Conservation (phyloP, 2,329 filamentous ascomycete genomes). For the Ascochyta clinopodiicola region DNA sequence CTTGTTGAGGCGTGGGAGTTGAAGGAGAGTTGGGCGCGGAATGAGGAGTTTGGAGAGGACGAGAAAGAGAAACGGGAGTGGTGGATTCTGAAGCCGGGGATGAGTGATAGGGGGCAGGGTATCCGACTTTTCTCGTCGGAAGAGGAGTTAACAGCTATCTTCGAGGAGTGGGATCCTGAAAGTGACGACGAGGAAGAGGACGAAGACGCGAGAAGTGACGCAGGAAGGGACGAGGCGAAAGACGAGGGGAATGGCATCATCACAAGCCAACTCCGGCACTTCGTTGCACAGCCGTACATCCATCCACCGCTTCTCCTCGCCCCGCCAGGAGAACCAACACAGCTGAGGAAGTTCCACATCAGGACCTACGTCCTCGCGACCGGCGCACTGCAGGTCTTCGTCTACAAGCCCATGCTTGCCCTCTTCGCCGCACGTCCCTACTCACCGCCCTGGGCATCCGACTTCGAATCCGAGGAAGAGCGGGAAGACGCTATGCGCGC, state of each 20-base stretch:
- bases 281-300: constrained; percentile 95
- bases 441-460: constrained; percentile 61
- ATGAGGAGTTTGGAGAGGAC: constrained; percentile 57
- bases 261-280: constrained; percentile 91
- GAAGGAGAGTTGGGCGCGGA: constrained; percentile 75
- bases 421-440: constrained; percentile 85
- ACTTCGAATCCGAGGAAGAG: constrained; percentile 20
- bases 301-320: constrained; percentile 80
- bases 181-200: constrained; percentile 68
- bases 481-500: constrained; percentile 63
- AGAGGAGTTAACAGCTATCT: constrained; percentile 82
- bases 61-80: constrained; percentile 66
- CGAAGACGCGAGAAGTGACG: constrained; percentile 45
- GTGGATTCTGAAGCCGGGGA: constrained; percentile 98
- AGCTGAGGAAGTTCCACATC: constrained; percentile 87
- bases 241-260: constrained; percentile 65
- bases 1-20: constrained; percentile 90
- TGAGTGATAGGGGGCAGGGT: constrained; percentile 95
- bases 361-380: constrained; percentile 86
- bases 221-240: constrained; percentile 45
- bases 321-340: constrained; percentile 24
- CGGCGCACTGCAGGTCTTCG: constrained; percentile 79
- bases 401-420: constrained; percentile 90
- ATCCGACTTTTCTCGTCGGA: constrained; percentile 88
- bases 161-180: constrained; percentile 86